A percentile compares a stretch with the other conserved stretches of the same genome.
These are phyloP conservation scores for Clathrus columnatus DNA, from an alignment of 768 basidiomycete species.

Conservation along the genomic window DNA sequence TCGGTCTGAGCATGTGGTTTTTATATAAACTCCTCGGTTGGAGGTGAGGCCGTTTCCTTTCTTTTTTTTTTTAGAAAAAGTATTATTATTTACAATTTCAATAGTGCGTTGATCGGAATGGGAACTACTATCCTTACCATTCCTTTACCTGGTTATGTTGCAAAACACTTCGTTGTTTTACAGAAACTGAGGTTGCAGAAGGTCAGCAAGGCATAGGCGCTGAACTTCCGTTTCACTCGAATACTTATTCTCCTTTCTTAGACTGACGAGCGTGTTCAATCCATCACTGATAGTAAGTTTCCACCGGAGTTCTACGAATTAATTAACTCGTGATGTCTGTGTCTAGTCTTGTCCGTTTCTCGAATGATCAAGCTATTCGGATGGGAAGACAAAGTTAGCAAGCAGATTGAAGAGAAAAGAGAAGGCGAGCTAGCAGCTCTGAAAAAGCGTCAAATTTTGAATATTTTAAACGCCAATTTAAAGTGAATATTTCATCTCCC, in stretches of 20 bases:
- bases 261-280: conserved; percentile 30
- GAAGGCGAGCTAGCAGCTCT: conserved; percentile 26
- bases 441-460: conserved; percentile 23
- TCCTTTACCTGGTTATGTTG: conserved; percentile 28
- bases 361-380: conserved; percentile 36
- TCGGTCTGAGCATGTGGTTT: conserved; percentile 23
- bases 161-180: conserved; percentile 20
- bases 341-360: conserved; percentile 17
- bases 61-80: not conserved
- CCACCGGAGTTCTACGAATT: too few relatives aligned
- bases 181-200: conserved; percentile 26
- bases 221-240: not conserved
- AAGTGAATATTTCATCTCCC: conserved; percentile 16
- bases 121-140: conserved; percentile 25
- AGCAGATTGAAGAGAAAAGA: conserved; percentile 25
- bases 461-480: conserved; percentile 21
- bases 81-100: not conserved
- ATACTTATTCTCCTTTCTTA: too few relatives aligned
- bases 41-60: too few relatives aligned
- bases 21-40: conserved; percentile 33
- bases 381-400: conserved; percentile 28
- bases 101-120: conserved; percentile 28
- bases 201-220: not conserved
- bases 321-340: not conserved
- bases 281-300: conserved; percentile 25